Percentiles rank a stretch among this genome's conserved stretches.
These are phyloP conservation scores for Acmispon strigosus DNA, from an alignment of 306 rosid species.

Conservation along the genomic window DNA sequence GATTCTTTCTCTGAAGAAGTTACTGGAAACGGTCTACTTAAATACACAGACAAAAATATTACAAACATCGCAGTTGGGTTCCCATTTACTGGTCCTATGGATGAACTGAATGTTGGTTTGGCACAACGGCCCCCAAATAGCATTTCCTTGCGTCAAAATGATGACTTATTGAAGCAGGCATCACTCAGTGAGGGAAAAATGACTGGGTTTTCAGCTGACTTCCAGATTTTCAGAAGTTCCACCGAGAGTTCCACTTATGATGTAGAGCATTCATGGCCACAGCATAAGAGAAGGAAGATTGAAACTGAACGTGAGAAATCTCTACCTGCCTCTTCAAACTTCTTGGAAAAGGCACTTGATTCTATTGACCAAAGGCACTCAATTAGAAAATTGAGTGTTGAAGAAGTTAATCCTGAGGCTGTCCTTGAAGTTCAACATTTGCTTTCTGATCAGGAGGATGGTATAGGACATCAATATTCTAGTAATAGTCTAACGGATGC, in stretches of 20 bases:
- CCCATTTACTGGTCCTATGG: constrained; percentile 29
- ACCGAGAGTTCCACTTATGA: constrained; percentile 15
- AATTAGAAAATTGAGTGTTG: constrained; percentile 20
- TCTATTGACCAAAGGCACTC: constrained; percentile 16
- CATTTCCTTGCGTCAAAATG: constrained; percentile 22
- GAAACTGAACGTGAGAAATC: constrained; percentile 18
- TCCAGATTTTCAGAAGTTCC: constrained; percentile 22
- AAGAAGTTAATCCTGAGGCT: constrained; percentile 29
- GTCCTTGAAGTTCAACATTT: constrained; percentile 29
- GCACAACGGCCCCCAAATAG: constrained; percentile 9
- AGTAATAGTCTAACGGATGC: constrained; percentile 21
- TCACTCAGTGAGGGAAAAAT: constrained; percentile 16
- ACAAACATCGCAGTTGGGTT: constrained; percentile 22
- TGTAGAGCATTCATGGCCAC: constrained; percentile 37
- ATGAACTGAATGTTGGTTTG: constrained; percentile 25
- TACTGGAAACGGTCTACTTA: constrained; percentile 19
- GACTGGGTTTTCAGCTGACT: constrained; percentile 24
- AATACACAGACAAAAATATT: constrained; percentile 21
- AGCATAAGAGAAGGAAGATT: constrained; percentile 48
- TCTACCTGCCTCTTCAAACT: constrained; percentile 26
- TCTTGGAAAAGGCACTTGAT: constrained; percentile 27
- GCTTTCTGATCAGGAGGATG: constrained; percentile 27
- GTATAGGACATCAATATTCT: not conserved
- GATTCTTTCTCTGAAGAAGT: constrained; percentile 28
- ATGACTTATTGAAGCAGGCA: constrained; percentile 24